Conservation (phyloP, 1,139 yeast genomes). For the Pichia sp. region DNA sequence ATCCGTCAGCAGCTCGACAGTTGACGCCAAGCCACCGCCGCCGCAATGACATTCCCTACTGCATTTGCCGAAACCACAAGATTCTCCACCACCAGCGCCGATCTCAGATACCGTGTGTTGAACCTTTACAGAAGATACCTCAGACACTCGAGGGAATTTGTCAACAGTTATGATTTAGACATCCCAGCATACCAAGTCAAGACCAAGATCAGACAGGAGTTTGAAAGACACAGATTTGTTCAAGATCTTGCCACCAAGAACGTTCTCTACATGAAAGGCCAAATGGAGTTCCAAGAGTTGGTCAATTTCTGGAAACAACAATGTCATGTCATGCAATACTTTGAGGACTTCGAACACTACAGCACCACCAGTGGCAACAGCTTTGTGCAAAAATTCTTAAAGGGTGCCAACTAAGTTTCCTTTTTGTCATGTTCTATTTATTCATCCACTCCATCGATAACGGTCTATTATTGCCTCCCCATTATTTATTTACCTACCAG, state of each 20-base stretch:
- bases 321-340: slow-evolving; percentile 79
- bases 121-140: slow-evolving; percentile 70
- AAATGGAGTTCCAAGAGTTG: slow-evolving; percentile 87
- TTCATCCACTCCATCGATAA: slow-evolving; percentile 1
- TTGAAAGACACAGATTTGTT: slow-evolving; percentile 78
- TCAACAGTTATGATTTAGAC: slow-evolving; percentile 72
- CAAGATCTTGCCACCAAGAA: slow-evolving; percentile 62
- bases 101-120: slow-evolving; percentile 61
- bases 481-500: background rate
- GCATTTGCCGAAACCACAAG: slow-evolving; percentile 82
- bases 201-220: slow-evolving; percentile 84
- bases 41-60: slow-evolving; percentile 40
- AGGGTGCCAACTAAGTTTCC: slow-evolving; percentile 38
- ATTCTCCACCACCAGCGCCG: slow-evolving; percentile 57
- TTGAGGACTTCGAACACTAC: slow-evolving; percentile 60
- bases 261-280: slow-evolving; percentile 73
- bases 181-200: slow-evolving; percentile 78
- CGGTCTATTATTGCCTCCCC: background rate
- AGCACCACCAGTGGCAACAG: slow-evolving; percentile 46
- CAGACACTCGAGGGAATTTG: slow-evolving; percentile 49
- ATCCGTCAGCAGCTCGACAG: background rate
- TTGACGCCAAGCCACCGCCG: background rate
- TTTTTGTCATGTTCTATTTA: slow-evolving; percentile 1
- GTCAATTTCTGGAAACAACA: slow-evolving; percentile 90
- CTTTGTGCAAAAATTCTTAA: slow-evolving; percentile 70